Percentiles rank a stretch among this genome's conserved stretches.
Conservation (phyloP, 495 filamentous ascomycete species). For the Sabuloglossum arenarium region DNA sequence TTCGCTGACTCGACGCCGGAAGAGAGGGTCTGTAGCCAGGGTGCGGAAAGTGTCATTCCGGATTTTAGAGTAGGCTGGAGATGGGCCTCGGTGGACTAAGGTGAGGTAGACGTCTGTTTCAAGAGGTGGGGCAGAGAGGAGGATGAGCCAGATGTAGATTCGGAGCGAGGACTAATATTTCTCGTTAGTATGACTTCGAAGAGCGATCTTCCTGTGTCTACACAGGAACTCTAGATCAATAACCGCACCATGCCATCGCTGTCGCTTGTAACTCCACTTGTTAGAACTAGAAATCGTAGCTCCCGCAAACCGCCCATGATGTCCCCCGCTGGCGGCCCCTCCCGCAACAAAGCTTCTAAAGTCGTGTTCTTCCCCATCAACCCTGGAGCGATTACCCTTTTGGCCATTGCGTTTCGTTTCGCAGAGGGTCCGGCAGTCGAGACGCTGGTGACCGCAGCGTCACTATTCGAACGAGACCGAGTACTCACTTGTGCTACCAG, state of each 20-base stretch:
- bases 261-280: constrained; percentile 61
- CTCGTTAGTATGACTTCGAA: constrained; percentile 6
- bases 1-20: constrained; percentile 84
- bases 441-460: constrained; percentile 29
- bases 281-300: constrained; percentile 54
- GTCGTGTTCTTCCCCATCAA: constrained; percentile 32
- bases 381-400: constrained; percentile 32
- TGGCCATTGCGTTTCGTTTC: constrained; percentile 25
- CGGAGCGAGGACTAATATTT: constrained; percentile 64
- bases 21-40: constrained; percentile 82
- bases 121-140: constrained; percentile 68
- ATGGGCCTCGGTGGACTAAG: constrained; percentile 80
- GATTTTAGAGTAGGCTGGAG: constrained; percentile 89
- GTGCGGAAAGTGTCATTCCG: constrained; percentile 96
- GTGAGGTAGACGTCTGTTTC: constrained; percentile 71
- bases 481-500: background rate
- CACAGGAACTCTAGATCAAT: background rate
- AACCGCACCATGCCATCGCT: constrained; percentile 72
- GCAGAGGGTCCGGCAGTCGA: constrained; percentile 14
- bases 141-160: constrained; percentile 87
- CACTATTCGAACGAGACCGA: constrained; percentile 53
- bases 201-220: background rate
- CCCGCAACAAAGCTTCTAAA: constrained; percentile 42
- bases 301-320: constrained; percentile 44
- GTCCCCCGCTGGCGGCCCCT: constrained; percentile 52